Evolutionary conservation across 257 asterid genomes (phyloP), one percentile per base, ranked within the genome.

Genomic region (Voacanga thouarsii): DNA sequence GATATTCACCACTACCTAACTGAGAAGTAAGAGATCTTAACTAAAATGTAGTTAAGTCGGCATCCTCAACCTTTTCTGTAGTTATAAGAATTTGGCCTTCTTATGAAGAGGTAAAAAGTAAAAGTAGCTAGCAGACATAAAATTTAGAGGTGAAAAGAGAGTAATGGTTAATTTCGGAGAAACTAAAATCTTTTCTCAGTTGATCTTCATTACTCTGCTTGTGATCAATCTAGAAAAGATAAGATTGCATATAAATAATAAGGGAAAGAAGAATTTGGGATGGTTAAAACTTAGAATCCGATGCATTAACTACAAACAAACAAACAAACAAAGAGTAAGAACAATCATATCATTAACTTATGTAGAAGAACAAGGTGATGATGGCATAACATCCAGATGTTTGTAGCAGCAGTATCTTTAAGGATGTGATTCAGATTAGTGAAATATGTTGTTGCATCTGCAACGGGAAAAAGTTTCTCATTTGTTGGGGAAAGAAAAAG

Each of bases 341-440:
- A n/a, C n/a, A n/a, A n/a, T n/a, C n/a, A n/a, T n/a, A n/a, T n/a
- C n/a, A n/a, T n/a, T n/a, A n/a, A n/a, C n/a, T n/a, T n/a, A n/a
- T n/a, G n/a, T n/a, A 95, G 89, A 78, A 95, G 97, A 84, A 88
- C 96, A 72, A 95, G 92, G 81, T 97, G 90, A 87, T 91, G 99
- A 83, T 95, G 99, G 81, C 97, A 92, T 71, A 93, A 82, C 60
- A 98, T 89, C 80, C 99, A 88, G 78, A 90, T 89, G 77, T 95
- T 95, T 79, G 97, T 97, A 76, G 93, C 96, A 57, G 99, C 97
- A 85, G 91, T 95, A 68, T 93, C 91, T 91, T 93, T 95, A 71
- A 95, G 99, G 85, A 95, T 91, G 79, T 90, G 91, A 85, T 95
- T 98, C 84, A 93, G 89, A 83, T 89, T 98, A 53, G 98, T 95